These are phyloP conservation scores for Acrodontium crateriforme DNA, from an alignment of 2,329 filamentous ascomycete species.

Conservation along the genomic window DNA sequence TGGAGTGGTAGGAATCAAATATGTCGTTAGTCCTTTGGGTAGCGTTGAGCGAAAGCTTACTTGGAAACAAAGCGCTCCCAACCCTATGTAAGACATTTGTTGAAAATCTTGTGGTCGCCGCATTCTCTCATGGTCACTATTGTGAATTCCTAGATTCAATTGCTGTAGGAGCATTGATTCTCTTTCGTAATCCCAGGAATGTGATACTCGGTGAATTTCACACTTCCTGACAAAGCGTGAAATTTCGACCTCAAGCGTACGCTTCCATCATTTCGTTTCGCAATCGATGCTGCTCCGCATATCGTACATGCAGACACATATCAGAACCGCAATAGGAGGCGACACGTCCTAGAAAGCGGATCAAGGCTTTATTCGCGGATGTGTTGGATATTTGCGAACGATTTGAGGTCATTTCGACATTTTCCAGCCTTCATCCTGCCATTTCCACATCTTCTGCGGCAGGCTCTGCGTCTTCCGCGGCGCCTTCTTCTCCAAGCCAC, in stretches of 20 bases:
- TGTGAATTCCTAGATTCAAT: too few relatives aligned
- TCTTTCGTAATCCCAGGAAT: neutral
- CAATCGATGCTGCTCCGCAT: too few relatives aligned
- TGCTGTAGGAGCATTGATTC: neutral
- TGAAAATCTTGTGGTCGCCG: neutral
- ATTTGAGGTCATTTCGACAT: neutral
- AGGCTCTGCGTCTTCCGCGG: constrained; percentile 2
- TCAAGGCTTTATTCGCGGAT: neutral
- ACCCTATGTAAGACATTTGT: neutral
- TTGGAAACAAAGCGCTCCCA: neutral
- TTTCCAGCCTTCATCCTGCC: neutral
- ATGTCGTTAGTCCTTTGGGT: constrained; percentile 7
- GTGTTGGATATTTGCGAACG: neutral
- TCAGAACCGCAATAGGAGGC: neutral
- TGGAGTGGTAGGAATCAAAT: constrained; percentile 4
- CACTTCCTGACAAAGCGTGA: neutral
- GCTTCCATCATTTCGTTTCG: too few relatives aligned
- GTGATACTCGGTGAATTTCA: neutral
- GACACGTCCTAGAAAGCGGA: neutral
- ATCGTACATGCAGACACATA: neutral
- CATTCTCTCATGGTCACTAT: neutral
- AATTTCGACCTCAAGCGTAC: too few relatives aligned
- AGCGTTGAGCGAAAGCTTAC: constrained; percentile 2
- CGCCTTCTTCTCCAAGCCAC: constrained; percentile 25
- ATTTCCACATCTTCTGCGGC: neutral